Evolutionary conservation across 164 flowering plant species (phyloP).

Genomic region (Tinospora cordifolia): DNA sequence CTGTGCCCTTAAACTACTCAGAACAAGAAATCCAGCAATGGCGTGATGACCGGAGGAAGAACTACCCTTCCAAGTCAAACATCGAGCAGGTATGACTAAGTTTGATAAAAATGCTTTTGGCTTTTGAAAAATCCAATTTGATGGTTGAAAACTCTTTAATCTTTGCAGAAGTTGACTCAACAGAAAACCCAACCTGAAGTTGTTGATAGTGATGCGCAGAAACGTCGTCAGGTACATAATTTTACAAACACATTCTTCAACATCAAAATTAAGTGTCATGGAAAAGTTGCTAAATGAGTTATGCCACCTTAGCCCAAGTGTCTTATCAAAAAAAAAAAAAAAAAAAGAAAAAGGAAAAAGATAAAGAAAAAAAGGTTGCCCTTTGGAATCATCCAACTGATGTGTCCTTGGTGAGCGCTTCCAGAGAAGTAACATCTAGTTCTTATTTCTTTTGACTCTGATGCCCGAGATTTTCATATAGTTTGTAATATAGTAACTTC

Average conservation of each 20-base stretch:
- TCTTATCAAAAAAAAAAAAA: no score
- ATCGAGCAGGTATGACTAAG: conserved; percentile 42
- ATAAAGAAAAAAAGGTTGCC: not conserved
- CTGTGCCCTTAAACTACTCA: conserved; percentile 43
- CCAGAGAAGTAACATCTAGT: not conserved
- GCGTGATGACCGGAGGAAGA: conserved; percentile 74
- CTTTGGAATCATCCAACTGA: not conserved
- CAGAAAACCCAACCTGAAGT: conserved; percentile 24
- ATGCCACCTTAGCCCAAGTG: not conserved
- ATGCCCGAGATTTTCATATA: not conserved
- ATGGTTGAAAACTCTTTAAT: conserved; percentile 10
- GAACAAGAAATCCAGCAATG: conserved; percentile 73
- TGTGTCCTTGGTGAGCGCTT: not conserved
- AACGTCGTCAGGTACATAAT: conserved; percentile 52
- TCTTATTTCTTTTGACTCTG: not conserved
- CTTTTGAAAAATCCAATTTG: not conserved
- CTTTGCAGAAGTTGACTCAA: conserved; percentile 38
- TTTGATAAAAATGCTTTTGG: not conserved
- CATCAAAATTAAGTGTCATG: not conserved
- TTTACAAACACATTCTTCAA: not conserved
- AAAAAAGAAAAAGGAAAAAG: no score
- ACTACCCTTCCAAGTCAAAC: conserved; percentile 54
- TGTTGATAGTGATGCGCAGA: conserved; percentile 32
- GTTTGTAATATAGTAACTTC: not conserved
- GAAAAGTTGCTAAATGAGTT: not conserved